Percentiles rank a stretch among this genome's conserved stretches.
Evolutionary conservation across 495 filamentous ascomycete species (phyloP).

Genomic region (Talaromyces borbonicus): DNA sequence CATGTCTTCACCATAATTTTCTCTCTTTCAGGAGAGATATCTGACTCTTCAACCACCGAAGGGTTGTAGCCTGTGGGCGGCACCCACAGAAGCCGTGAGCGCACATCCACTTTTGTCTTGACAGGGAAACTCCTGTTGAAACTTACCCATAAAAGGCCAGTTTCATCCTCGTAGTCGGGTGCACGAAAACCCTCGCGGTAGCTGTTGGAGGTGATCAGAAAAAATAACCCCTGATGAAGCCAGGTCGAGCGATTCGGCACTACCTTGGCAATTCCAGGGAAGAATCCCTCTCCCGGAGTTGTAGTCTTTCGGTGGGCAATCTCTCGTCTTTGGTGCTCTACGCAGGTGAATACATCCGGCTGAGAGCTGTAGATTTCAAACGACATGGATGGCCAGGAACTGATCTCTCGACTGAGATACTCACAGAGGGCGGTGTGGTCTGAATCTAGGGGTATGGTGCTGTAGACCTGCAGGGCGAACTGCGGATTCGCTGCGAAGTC

Average conservation of each 20-base stretch:
- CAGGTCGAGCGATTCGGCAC: neutral
- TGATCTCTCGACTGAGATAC: conserved; percentile 12
- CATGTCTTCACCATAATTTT: neutral
- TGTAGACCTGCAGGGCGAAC: conserved; percentile 17
- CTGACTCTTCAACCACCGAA: neutral
- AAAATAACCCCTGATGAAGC: conserved; percentile 1
- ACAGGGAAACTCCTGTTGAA: conserved; percentile 5
- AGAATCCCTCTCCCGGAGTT: conserved; percentile 4
- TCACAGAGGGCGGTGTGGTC: conserved; percentile 14
- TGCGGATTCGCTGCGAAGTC: neutral
- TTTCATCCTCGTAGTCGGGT: conserved; percentile 2
- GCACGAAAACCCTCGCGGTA: conserved; percentile 1
- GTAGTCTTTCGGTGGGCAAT: conserved; percentile 16
- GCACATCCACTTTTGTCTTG: conserved; percentile 5
- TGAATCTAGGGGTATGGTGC: conserved; percentile 13
- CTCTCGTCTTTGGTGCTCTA: conserved; percentile 17
- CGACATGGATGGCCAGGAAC: conserved; percentile 8
- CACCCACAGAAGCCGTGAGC: neutral
- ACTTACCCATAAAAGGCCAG: conserved; percentile 2
- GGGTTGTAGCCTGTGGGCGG: neutral
- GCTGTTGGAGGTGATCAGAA: conserved; percentile 4
- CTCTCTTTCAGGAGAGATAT: neutral
- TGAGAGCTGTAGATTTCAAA: conserved; percentile 18
- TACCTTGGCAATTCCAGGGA: conserved; percentile 8
- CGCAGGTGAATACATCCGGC: conserved; percentile 15